Evolutionary conservation across 106 monocot genomes (phyloP).

Genomic region (Iris macrosiphon): DNA sequence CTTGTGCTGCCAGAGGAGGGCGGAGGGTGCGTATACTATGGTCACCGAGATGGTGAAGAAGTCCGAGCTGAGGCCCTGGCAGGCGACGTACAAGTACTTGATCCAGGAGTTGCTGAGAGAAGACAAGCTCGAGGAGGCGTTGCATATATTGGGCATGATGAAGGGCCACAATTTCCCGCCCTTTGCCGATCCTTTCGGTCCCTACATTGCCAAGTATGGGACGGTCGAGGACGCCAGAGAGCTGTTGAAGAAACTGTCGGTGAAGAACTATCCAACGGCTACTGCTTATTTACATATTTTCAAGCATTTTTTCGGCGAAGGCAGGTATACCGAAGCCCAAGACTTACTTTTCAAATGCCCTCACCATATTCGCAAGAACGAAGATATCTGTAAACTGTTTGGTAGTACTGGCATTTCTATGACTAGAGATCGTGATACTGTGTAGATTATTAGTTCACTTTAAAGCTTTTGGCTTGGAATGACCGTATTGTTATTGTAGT

Average conservation of each 20-base stretch:
- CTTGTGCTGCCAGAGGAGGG: constrained; percentile 37
- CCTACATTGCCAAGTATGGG: constrained; percentile 69
- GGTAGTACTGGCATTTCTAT: too few species aligned
- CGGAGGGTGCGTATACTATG: constrained; percentile 33
- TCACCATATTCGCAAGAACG: constrained; percentile 73
- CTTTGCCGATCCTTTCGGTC: constrained; percentile 60
- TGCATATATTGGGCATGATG: constrained; percentile 59
- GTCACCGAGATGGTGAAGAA: constrained; percentile 53
- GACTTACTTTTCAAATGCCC: constrained; percentile 82
- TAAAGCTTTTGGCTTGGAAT: too few species aligned
- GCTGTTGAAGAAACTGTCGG: constrained; percentile 51
- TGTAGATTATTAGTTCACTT: too few species aligned
- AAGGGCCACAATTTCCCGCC: constrained; percentile 70
- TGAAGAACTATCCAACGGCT: constrained; percentile 50
- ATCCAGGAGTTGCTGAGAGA: constrained; percentile 46
- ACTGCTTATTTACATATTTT: constrained; percentile 59
- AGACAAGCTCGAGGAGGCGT: constrained; percentile 61
- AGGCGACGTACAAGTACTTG: constrained; percentile 71
- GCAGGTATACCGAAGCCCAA: constrained; percentile 74
- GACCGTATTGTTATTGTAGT: too few species aligned
- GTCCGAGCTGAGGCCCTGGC: constrained; percentile 55
- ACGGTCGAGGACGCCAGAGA: constrained; percentile 67
- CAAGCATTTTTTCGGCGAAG: constrained; percentile 71
- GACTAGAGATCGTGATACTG: too few species aligned
- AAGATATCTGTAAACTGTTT: constrained; percentile 58